phyloP scores from a whole-genome alignment of 805 yeast species.

The Metschnikowia lachancei region DNA sequence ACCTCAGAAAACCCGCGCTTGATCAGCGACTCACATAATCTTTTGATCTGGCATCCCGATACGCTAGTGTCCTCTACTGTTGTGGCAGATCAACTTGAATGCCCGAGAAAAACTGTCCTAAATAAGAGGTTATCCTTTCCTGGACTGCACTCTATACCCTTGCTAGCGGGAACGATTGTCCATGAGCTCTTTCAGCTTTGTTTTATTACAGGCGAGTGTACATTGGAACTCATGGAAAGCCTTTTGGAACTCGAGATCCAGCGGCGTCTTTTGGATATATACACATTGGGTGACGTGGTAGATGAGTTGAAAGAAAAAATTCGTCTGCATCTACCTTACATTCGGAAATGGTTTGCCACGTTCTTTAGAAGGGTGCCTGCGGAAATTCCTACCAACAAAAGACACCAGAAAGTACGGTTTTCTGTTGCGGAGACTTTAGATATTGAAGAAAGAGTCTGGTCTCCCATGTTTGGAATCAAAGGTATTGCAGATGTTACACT shows the following conservation, averaged over 20 bases:
- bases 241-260: constrained; percentile 42
- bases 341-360: constrained; percentile 51
- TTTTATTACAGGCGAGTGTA: constrained; percentile 37
- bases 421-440: constrained; percentile 67
- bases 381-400: constrained; percentile 26
- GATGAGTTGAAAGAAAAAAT: constrained; percentile 45
- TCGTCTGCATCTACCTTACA: constrained; percentile 47
- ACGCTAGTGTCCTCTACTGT: constrained; percentile 75
- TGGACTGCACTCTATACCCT: constrained; percentile 60
- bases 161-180: constrained; percentile 78
- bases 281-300: constrained; percentile 50
- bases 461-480: constrained; percentile 83
- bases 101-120: constrained; percentile 70
- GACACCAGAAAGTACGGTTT: constrained; percentile 38
- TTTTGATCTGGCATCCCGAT: constrained; percentile 86
- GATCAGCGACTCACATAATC: constrained; percentile 54
- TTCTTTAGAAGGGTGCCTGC: constrained; percentile 34
- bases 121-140: constrained; percentile 55
- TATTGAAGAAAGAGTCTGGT: constrained; percentile 88
- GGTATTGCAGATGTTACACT: constrained; percentile 90
- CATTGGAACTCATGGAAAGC: constrained; percentile 36
- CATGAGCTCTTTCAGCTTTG: constrained; percentile 74
- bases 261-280: constrained; percentile 48
- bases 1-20: constrained; percentile 37
- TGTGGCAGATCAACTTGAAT: constrained; percentile 70